Percentiles rank a stretch among this genome's conserved stretches.
Conservation (phyloP, 495 filamentous ascomycete species). For the Hypoxylon lenormandii region DNA sequence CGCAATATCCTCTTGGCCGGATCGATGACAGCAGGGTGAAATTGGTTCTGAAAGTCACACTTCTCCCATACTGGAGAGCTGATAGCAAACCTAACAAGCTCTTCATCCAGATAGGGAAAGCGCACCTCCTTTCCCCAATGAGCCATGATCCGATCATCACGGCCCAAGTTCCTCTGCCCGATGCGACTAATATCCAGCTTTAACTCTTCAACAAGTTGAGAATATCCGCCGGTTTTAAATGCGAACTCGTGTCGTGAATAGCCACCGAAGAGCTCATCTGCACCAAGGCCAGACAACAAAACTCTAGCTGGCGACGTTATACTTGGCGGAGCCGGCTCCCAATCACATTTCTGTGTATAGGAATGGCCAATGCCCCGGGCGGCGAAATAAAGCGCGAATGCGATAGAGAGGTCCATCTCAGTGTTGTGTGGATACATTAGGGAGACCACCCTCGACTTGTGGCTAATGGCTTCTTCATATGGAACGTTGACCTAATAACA, state of each 20-base stretch:
- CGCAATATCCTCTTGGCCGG: conserved; percentile 84
- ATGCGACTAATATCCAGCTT: conserved; percentile 86
- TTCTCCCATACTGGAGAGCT: conserved; percentile 80
- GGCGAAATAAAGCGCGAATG: conserved; percentile 90
- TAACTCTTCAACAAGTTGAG: conserved; percentile 82
- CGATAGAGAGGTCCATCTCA: conserved; percentile 99
- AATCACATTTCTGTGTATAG: conserved; percentile 33
- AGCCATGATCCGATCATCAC: conserved; percentile 90
- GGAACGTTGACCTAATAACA: conserved; percentile 79
- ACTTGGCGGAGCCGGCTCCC: conserved; percentile 61
- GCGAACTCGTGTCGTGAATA: conserved; percentile 87
- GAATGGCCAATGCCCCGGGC: conserved; percentile 77
- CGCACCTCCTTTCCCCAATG: conserved; percentile 90
- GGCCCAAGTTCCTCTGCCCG: conserved; percentile 90
- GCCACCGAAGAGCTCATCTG: conserved; percentile 95
- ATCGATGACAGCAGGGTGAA: conserved; percentile 66
- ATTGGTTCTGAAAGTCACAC: conserved; percentile 75
- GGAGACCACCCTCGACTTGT: conserved; percentile 74
- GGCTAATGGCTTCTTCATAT: conserved; percentile 76
- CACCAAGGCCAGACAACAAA: conserved; percentile 90
- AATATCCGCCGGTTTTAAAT: conserved; percentile 73
- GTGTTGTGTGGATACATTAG: conserved; percentile 94
- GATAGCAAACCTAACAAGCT: conserved; percentile 83
- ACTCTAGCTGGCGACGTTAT: conserved; percentile 77
- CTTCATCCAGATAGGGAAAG: conserved; percentile 93